phyloP scores from a whole-genome alignment of 1,284 basidiomycete genomes.

The Fomitopsis pinicola region DNA sequence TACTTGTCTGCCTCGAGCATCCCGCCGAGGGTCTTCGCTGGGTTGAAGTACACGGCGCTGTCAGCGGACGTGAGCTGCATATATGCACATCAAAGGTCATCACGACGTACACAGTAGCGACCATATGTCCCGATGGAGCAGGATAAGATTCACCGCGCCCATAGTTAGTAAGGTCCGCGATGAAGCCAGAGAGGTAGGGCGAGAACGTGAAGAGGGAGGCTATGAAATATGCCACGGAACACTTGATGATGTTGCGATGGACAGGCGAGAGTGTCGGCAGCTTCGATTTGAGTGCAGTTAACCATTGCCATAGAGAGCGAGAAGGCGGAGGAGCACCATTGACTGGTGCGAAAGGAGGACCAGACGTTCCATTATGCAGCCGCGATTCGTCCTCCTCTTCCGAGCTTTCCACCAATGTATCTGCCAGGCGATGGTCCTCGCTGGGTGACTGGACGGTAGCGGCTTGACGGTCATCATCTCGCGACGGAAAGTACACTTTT shows the following conservation, averaged over 20 bases:
- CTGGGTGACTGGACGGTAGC: conserved; percentile 3
- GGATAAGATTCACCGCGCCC: conserved; percentile 56
- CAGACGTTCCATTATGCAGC: not conserved
- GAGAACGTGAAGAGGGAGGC: conserved; percentile 93
- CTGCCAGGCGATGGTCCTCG: not conserved
- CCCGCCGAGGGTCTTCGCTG: conserved; percentile 82
- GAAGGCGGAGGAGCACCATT: not conserved
- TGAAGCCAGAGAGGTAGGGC: conserved; percentile 59
- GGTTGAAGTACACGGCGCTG: conserved; percentile 79
- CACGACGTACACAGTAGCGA: conserved; percentile 62
- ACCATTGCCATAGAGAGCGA: not conserved
- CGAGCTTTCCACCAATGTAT: not conserved
- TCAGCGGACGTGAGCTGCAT: not conserved
- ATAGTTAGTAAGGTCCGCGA: conserved; percentile 63
- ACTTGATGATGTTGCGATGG: conserved; percentile 76
- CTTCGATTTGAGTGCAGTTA: not conserved
- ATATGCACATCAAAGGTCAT: not conserved
- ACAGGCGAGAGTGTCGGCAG: conserved; percentile 13
- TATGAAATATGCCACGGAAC: conserved; percentile 86
- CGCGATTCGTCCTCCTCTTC: not conserved
- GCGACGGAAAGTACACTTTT: not conserved
- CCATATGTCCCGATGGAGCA: conserved; percentile 81
- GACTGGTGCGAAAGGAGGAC: not conserved
- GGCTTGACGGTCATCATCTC: not conserved
- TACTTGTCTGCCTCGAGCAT: conserved; percentile 90